Evolutionary conservation across 176 grass and related monocot species (phyloP), one percentile per base, ranked within the genome.

Genomic region (Dactylis glomerata): DNA sequence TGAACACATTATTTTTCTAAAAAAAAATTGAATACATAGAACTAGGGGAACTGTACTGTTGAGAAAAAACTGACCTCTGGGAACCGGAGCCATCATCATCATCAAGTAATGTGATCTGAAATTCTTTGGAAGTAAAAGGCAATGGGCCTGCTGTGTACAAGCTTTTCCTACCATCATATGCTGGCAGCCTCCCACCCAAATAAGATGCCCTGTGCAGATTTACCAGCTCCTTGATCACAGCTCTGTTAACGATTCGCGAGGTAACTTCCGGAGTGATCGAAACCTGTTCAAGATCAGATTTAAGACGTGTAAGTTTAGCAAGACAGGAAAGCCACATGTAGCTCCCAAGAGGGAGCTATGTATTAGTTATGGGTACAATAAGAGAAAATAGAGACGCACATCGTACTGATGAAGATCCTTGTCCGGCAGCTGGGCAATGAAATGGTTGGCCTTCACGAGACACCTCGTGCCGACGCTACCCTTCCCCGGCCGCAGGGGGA

Each of bases 361-460:
- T 1, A n/a, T 3, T 66, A 36, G 0, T 23, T 13, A 28, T 38
- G 59, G 24, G 36, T 13, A 79, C 73, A 86, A 51, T 12, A 40
- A 40, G 19, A n/a, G 14, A 16, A 40, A 8, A 56, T 12, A 72
- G 22, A 6, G 58, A 83, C 94, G 44, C 47, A 97, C 94, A 75
- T 97, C 81, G 56, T 97, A 97, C 14, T 97, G 94, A 77, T 97
- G 94, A 85, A 97, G 94, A 65, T 92, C 94, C 82, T 91, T 97
- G 83, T 97, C 78, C 7, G 92, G 94, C 63, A 97, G 85, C 27
- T 94, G 75, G 10, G 88, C 88, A 15, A 97, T 91, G 90, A 97
- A 97, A 80, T 97, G 94, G 73, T 97, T 97, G 16, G 92, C 94
- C 85, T 92, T 97, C 26, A 97, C 92, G 41, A 94, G 22, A 62